A percentile compares a stretch with the other conserved stretches of the same genome.
These are phyloP conservation scores for Stipa capillata DNA, from an alignment of 176 grass and related monocot genomes.

Conservation along the genomic window DNA sequence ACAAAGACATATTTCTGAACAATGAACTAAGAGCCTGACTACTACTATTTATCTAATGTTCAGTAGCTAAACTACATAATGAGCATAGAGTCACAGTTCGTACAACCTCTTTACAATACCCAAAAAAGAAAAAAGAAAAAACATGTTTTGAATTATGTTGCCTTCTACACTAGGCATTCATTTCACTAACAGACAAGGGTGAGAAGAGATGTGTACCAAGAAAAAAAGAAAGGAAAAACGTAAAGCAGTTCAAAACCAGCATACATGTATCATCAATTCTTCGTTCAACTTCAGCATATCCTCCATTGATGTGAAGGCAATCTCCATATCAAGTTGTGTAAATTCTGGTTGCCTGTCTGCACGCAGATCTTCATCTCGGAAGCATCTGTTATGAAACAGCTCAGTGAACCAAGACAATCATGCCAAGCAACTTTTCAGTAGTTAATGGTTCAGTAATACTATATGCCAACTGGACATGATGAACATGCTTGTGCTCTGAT, in stretches of 20 bases:
- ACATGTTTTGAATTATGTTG: neutral
- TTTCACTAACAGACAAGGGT: neutral
- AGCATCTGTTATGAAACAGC: constrained; percentile 58
- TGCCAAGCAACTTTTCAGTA: neutral
- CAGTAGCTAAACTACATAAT: neutral
- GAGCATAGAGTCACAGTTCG: neutral
- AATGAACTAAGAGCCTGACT: neutral
- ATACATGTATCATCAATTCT: constrained; percentile 92
- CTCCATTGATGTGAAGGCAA: constrained; percentile 87
- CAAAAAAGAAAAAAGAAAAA: neutral
- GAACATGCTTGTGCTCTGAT: neutral
- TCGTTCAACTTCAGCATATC: constrained; percentile 95
- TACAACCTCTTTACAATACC: neutral
- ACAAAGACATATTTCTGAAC: neutral
- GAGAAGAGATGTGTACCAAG: neutral
- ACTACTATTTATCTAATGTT: neutral
- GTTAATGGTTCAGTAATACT: constrained; percentile 1
- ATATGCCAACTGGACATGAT: neutral
- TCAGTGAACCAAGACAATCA: neutral
- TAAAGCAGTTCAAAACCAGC: constrained; percentile 3
- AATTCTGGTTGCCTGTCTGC: constrained; percentile 97
- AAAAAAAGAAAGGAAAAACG: neutral
- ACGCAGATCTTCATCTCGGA: constrained; percentile 96
- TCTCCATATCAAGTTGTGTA: constrained; percentile 98
- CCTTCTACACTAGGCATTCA: neutral